These are phyloP conservation scores for Colletotrichum gloeosporioides DNA, from an alignment of 2,329 filamentous ascomycete genomes.

Conservation along the genomic window DNA sequence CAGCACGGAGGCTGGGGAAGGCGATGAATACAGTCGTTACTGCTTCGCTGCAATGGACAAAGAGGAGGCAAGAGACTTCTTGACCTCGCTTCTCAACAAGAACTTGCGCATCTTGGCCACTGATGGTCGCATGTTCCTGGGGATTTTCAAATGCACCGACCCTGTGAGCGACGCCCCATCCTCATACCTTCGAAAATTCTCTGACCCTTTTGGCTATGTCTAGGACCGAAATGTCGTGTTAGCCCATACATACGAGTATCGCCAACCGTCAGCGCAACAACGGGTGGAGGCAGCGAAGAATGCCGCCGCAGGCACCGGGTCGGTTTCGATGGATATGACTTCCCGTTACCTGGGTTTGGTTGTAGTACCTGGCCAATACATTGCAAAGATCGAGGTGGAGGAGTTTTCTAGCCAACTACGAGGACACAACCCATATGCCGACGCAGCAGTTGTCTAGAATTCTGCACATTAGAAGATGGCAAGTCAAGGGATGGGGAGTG, in stretches of 20 bases:
- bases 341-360: slow-evolving; percentile 88
- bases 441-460: background rate
- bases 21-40: background rate
- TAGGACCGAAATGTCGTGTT: slow-evolving; percentile 91
- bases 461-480: background rate
- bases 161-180: slow-evolving; percentile 45
- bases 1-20: background rate
- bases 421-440: slow-evolving; percentile 12
- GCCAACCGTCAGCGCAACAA: slow-evolving; percentile 66
- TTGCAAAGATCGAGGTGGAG: slow-evolving; percentile 88
- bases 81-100: slow-evolving; percentile 75
- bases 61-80: slow-evolving; percentile 58
- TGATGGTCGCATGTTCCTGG: slow-evolving; percentile 88
- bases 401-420: slow-evolving; percentile 67
- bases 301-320: slow-evolving; percentile 38
- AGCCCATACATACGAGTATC: slow-evolving; percentile 86
- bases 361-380: slow-evolving; percentile 85
- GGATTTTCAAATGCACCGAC: slow-evolving; percentile 94
- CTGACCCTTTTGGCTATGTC: background rate
- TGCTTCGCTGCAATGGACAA: slow-evolving; percentile 47
- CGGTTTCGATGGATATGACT: slow-evolving; percentile 73
- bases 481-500: background rate
- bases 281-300: slow-evolving; percentile 40
- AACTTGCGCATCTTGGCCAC: slow-evolving; percentile 80
- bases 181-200: background rate